Evolutionary conservation across 2,329 filamentous ascomycete species (phyloP), one percentile per base, ranked within the genome.

Genomic region (Blumeria hordei): DNA sequence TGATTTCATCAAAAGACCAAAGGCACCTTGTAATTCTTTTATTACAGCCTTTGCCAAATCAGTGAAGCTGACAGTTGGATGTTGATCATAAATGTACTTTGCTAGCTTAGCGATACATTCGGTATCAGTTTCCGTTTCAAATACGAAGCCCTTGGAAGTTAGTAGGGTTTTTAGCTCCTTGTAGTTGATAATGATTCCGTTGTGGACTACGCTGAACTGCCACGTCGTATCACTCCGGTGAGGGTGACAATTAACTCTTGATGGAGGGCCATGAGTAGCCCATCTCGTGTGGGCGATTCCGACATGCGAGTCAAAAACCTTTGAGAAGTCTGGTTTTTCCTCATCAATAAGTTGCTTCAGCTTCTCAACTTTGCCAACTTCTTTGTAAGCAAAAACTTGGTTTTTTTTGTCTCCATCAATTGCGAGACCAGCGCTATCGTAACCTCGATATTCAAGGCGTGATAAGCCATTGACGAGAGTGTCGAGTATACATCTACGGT

Each of bases 151-250:
- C 78, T 96, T 98, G 75, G 77, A 77, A 72, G 83, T 78, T 63
- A 98, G 78, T 60, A 98, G 81, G 59, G 84, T 86, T 80, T 90
- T 94, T 65, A 98, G 75, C 74, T 98, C 92, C 78, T 98, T 98
- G 80, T 98, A 98, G 79, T 98, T 98, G 74, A 92, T 98, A 72
- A 98, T 98, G 77, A 98, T 98, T 67, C 92, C 92, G 72, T 98
- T 98, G 83, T 98, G 92, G 58, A 96, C 92, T 64, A 98, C 82
- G 61, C 86, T 78, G 70, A 98, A 98, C 72, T 98, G 85, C 88
- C 90, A 98, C 65, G 74, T 85, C 64, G 83, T 80, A 70, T 98
- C 92, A 61, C 90, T 96, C 71, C 88, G 43, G 33, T 55, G 53
- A 10, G 53, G 53, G 21, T 55, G 53, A 36, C 53, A 55, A 78